phyloP scores from a whole-genome alignment of 139 green algal genomes.

The Micractinium conductrix region DNA sequence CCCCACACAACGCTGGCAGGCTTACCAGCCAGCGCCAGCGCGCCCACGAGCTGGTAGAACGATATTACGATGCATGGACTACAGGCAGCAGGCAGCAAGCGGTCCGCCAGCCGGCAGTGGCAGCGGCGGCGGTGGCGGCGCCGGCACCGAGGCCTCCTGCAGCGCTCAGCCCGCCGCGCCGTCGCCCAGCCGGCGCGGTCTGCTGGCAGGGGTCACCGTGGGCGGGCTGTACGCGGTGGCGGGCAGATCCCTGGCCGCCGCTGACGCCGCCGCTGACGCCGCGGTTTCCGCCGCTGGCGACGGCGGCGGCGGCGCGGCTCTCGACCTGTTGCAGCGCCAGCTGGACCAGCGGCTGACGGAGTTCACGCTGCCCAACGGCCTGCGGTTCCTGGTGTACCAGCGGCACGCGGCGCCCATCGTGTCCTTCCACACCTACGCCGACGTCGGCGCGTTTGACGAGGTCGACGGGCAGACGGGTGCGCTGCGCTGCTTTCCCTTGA shows the following conservation, averaged over 20 bases:
- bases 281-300: background rate
- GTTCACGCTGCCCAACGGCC: slow-evolving; percentile 89
- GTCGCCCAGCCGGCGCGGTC: background rate
- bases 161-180: too few relatives aligned
- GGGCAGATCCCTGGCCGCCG: background rate
- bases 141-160: too few relatives aligned
- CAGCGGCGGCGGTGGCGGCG: too few relatives aligned
- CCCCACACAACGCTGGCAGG: too few relatives aligned
- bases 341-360: slow-evolving; percentile 68
- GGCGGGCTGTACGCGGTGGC: slow-evolving; percentile 19
- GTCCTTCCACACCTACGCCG: slow-evolving; percentile 74
- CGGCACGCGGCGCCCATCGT: slow-evolving; percentile 77
- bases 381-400: slow-evolving; percentile 87
- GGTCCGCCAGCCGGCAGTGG: too few relatives aligned
- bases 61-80: too few relatives aligned
- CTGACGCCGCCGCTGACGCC: background rate
- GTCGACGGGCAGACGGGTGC: slow-evolving; percentile 71
- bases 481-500: background rate
- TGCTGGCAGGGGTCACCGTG: slow-evolving; percentile 2
- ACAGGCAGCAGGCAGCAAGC: too few relatives aligned
- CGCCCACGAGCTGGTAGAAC: too few relatives aligned
- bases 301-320: background rate
- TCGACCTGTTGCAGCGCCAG: slow-evolving; percentile 18
- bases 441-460: slow-evolving; percentile 83
- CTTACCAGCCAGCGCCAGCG: too few relatives aligned